A percentile compares a stretch with the other conserved stretches of the same genome.
Conservation (phyloP, 1,284 basidiomycete genomes). For the Trametes versicolor region DNA sequence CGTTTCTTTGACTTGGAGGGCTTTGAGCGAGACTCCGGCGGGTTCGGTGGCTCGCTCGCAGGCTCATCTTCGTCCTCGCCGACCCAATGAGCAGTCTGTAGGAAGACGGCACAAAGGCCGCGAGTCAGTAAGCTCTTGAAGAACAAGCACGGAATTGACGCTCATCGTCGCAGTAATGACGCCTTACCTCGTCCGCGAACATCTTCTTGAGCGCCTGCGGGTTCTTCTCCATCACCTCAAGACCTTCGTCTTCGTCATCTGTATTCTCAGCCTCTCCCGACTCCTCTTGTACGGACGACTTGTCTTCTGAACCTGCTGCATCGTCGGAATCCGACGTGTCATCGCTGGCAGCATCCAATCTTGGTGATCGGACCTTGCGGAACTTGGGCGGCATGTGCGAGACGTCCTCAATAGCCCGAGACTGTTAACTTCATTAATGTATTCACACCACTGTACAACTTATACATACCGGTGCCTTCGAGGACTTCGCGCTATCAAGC, state of each 20-base stretch:
- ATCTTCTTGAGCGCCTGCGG: not conserved
- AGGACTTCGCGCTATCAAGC: not conserved
- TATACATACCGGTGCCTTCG: no score
- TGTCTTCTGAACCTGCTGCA: not conserved
- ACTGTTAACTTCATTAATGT: not conserved
- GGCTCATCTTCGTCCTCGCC: not conserved
- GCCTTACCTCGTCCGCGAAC: constrained; percentile 1
- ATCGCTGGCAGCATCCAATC: no score
- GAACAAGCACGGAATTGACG: not conserved
- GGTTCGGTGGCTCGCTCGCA: no score
- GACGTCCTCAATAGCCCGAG: not conserved
- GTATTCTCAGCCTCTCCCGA: not conserved
- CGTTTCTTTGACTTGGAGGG: not conserved
- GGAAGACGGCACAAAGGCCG: not conserved
- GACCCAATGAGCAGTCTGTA: not conserved
- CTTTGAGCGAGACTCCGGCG: no score
- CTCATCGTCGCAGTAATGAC: not conserved
- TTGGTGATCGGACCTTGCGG: no score
- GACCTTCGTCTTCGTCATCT: not conserved
- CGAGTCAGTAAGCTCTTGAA: not conserved
- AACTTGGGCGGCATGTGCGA: no score
- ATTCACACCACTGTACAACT: no score
- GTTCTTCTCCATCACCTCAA: not conserved
- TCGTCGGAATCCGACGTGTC: not conserved
- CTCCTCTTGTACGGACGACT: not conserved